Conservation (phyloP, 352 stramenopile species). For the Lagenidium sp. region DNA sequence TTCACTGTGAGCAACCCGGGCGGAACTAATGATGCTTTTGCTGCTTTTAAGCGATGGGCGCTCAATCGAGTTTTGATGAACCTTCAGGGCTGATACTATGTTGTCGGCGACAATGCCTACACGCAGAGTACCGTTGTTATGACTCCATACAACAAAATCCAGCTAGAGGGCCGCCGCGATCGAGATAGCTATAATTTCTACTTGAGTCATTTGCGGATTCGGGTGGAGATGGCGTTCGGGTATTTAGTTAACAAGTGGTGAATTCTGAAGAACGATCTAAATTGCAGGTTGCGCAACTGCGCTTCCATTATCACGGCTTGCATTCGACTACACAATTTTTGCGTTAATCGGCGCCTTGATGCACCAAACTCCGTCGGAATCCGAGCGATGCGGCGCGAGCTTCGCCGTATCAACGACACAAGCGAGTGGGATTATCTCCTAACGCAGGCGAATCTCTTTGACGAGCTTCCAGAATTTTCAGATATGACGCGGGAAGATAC, state of each 20-base stretch:
- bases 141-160: conserved; percentile 5
- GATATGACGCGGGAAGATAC: no score
- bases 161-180: not conserved
- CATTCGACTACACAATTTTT: conserved; percentile 10
- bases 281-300: not conserved
- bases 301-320: conserved; percentile 1
- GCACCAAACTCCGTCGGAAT: no score
- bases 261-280: conserved; percentile 4
- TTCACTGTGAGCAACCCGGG: not conserved
- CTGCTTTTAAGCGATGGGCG: not conserved
- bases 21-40: conserved; percentile 1
- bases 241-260: conserved; percentile 11
- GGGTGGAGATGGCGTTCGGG: conserved; percentile 11
- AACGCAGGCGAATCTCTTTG: no score
- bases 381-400: no score
- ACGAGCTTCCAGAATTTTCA: no score
- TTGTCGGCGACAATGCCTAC: conserved; percentile 8
- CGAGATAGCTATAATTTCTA: conserved; percentile 9
- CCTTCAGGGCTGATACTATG: conserved; percentile 1
- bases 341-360: conserved; percentile 2
- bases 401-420: no score
- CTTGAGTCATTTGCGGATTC: conserved; percentile 3
- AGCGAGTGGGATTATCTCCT: no score
- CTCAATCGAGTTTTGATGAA: not conserved
- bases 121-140: not conserved